Percentiles rank a stretch among this genome's conserved stretches.
Evolutionary conservation across 2,329 filamentous ascomycete species (phyloP).

Genomic region (Lachnellula suecica): DNA sequence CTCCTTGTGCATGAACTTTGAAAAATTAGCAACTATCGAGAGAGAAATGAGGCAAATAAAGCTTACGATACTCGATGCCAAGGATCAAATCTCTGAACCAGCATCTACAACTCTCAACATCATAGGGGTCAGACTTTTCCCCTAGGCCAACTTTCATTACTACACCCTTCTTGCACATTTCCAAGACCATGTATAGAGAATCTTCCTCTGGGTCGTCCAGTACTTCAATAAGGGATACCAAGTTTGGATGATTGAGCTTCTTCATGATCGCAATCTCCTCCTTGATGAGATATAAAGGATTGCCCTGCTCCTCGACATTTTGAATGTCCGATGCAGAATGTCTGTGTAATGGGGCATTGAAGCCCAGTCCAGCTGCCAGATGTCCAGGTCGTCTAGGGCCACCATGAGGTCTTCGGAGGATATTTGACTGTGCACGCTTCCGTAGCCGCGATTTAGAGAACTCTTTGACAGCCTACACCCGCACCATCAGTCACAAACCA

Average conservation of each 20-base stretch:
- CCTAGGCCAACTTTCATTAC: conserved; percentile 95
- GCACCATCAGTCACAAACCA: conserved; percentile 5
- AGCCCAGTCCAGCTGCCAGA: conserved; percentile 42
- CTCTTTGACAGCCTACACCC: conserved; percentile 90
- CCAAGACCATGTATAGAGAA: conserved; percentile 96
- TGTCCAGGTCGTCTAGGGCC: conserved; percentile 49
- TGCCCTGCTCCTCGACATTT: conserved; percentile 60
- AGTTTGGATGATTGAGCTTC: conserved; percentile 90
- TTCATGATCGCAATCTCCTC: conserved; percentile 99
- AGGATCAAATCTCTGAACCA: conserved; percentile 96
- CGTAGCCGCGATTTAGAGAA: conserved; percentile 92
- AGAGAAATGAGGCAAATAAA: not conserved
- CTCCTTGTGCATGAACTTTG: conserved; percentile 84
- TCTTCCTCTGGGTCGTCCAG: conserved; percentile 94
- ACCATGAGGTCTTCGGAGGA: conserved; percentile 68
- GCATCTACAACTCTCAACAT: conserved; percentile 75
- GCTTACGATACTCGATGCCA: conserved; percentile 87
- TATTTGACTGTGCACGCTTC: conserved; percentile 86
- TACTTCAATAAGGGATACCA: conserved; percentile 92
- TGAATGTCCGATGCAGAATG: conserved; percentile 52
- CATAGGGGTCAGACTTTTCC: conserved; percentile 78
- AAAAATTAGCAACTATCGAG: conserved; percentile 16
- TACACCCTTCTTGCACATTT: conserved; percentile 98
- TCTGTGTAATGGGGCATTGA: conserved; percentile 44
- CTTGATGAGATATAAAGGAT: conserved; percentile 81